Percentiles rank a stretch among this genome's conserved stretches.
Conservation (phyloP, 2,329 filamentous ascomycete species). For the Periglandula ipomoeae region DNA sequence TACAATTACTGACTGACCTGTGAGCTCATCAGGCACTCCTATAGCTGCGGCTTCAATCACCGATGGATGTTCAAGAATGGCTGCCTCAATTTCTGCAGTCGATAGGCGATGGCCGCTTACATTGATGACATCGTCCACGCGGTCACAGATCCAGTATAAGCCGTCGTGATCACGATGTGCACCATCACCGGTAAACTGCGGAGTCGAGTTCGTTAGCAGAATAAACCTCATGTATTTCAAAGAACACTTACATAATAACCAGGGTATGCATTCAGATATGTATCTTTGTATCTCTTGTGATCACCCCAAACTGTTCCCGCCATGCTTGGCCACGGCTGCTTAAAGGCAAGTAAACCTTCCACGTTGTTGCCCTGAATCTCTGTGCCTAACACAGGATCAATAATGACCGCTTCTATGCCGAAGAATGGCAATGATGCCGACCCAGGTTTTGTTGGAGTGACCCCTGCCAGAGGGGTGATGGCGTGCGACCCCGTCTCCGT, state of each 20-base stretch:
- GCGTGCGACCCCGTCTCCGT: slow-evolving; percentile 97
- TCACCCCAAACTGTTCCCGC: slow-evolving; percentile 94
- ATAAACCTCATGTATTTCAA: too few relatives aligned
- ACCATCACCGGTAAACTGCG: slow-evolving; percentile 80
- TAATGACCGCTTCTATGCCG: slow-evolving; percentile 93
- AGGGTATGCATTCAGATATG: slow-evolving; percentile 94
- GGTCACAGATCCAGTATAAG: slow-evolving; percentile 99
- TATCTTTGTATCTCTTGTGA: slow-evolving; percentile 98
- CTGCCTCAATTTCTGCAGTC: slow-evolving; percentile 95
- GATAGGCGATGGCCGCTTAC: slow-evolving; percentile 93
- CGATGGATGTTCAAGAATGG: slow-evolving; percentile 80
- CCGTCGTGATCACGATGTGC: slow-evolving; percentile 94
- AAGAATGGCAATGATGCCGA: slow-evolving; percentile 97
- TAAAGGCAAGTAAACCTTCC: slow-evolving; percentile 92
- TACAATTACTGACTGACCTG: slow-evolving; percentile 93
- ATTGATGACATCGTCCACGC: slow-evolving; percentile 97
- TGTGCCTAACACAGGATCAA: slow-evolving; percentile 89
- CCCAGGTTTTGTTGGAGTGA: slow-evolving; percentile 94
- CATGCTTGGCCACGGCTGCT: slow-evolving; percentile 98
- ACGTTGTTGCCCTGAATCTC: slow-evolving; percentile 95
- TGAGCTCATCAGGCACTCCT: slow-evolving; percentile 85
- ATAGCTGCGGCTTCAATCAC: slow-evolving; percentile 95
- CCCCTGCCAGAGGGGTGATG: slow-evolving; percentile 84
- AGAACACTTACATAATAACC: slow-evolving; percentile 86
- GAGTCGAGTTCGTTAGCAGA: too few relatives aligned